Evolutionary conservation across 164 flowering plant genomes (phyloP), one percentile per base, ranked within the genome.

Genomic region (Aristolochia contorta): DNA sequence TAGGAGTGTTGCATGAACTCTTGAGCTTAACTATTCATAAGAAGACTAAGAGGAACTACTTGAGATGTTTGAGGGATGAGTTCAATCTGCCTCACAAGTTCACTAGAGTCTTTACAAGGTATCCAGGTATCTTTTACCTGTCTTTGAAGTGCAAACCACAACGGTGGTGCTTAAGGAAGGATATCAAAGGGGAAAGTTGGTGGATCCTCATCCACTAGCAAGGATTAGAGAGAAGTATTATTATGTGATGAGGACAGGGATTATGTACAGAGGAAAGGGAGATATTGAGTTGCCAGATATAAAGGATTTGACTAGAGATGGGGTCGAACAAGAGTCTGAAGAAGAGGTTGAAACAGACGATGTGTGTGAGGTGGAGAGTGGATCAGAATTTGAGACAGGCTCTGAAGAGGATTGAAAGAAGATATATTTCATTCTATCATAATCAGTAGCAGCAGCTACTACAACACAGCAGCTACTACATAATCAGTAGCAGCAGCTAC

Each of bases 101-200:
- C 66, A 93, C 99, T 9, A 71, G 96, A 54, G 64, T 93, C 32
- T 93, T 90, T 64, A 88, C 99, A 0, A 76, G 99, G 76, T 93
- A 90, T 58, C 99, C 99, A 0, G 99, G 99, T 48, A 85, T 90
- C 16, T 93, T 93, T 49, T 93, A 93, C 73, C 89, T 93, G 25
- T 90, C 97, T 3, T 65, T 93, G 79, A 93, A 93, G 71, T 93
- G 99, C 65, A 93, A 90, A 93, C 99, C 4, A 88, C 96, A 0
- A 88, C 97, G 3, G 83, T 88, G 22, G 71, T 82, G 0, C 78
- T 93, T 21, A 84, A 74, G 70, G 99, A 93, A 74, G 97, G 92
- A 15, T 93, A 90, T 60, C 68, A 56, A 23, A 61, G 82, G 22
- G 97, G 95, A 47, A 90, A 79, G 60, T 65, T 93, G 61, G 85